Conservation (phyloP, 2,329 filamentous ascomycete species). For the Orbilia blumenaviensis region DNA sequence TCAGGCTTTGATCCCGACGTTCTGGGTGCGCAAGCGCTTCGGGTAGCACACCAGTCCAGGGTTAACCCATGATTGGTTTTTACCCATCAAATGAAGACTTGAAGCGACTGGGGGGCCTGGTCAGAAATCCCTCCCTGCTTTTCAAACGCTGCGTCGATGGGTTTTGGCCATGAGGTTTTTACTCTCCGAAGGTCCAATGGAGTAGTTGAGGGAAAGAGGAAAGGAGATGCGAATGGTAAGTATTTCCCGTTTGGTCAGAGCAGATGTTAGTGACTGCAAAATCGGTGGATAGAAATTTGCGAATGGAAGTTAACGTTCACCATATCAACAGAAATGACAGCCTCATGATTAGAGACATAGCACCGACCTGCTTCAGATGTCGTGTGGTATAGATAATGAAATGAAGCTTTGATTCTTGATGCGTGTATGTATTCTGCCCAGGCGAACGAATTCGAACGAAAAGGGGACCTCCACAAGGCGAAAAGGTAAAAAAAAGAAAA, state of each 20-base stretch:
- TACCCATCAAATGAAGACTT: constrained; percentile 47
- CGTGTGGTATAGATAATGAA: constrained; percentile 25
- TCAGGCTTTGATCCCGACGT: constrained; percentile 37
- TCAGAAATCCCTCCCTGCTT: constrained; percentile 34
- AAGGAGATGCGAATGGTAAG: neutral
- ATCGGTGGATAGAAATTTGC: neutral
- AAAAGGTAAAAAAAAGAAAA: constrained; percentile 36
- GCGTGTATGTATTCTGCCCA: no score
- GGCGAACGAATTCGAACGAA: constrained; percentile 18
- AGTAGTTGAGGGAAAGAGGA: neutral
- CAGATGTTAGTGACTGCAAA: neutral
- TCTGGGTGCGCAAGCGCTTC: constrained; percentile 53
- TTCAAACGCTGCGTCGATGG: constrained; percentile 22
- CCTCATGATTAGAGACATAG: constrained; percentile 41
- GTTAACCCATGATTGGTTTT: constrained; percentile 52
- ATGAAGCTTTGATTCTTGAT: constrained; percentile 30
- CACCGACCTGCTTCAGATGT: constrained; percentile 6
- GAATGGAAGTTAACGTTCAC: neutral
- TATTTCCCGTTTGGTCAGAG: neutral
- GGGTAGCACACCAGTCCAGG: constrained; percentile 50
- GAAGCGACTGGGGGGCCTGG: constrained; percentile 25
- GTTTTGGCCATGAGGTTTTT: constrained; percentile 31
- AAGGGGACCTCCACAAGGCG: constrained; percentile 28
- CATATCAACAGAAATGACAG: no score
- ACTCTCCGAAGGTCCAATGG: constrained; percentile 39